Evolutionary conservation across 2,329 filamentous ascomycete genomes (phyloP), one percentile per base, ranked within the genome.

Genomic region (Aspergillus sclerotialis): DNA sequence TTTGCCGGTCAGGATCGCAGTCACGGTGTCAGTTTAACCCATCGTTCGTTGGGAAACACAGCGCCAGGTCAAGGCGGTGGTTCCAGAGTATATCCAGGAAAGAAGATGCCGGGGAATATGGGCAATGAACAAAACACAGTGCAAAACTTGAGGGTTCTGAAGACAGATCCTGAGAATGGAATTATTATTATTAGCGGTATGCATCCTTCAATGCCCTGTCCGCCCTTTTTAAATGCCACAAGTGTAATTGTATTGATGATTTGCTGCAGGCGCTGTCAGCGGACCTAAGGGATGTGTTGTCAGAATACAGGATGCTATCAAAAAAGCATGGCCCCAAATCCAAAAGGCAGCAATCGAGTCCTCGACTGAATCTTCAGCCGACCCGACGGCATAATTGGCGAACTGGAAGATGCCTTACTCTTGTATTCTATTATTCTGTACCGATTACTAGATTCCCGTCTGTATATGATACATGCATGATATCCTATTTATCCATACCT

Each of bases 81-180:
- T 67, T 93, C 86, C 43, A 79, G 92, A 65, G 90, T 98, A 15
- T 70, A 88, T 56, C 92, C 92, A 0, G 92, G 92, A 40, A 98
- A 98, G 78, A 92, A 88, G 68, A 98, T 98, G 92, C 79, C 92
- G 3, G 92, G 92, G 36, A 79, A 86, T 39, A 96, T 98, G 92
- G 92, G 92, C 44, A 84, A 83, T 46, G 76, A 94, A 63, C 79
- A 78, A 48, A 84, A 88, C 36, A 98, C 92, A 30, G 75, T 92
- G 38, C 89, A 95, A 73, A 95, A 94, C 64, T 68, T 96, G 50
- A 84, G 82, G 65, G 80, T 98, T 34, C 67, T 98, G 59, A 82
- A 87, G 70, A 82, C 94, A 21, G 88, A 96, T 65, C 75, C 80
- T 50, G 82, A 84, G 60, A 82, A 89, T 54, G 92, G 92, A 13